Conservation (phyloP, 805 yeast genomes). For the Candida golubevii region DNA sequence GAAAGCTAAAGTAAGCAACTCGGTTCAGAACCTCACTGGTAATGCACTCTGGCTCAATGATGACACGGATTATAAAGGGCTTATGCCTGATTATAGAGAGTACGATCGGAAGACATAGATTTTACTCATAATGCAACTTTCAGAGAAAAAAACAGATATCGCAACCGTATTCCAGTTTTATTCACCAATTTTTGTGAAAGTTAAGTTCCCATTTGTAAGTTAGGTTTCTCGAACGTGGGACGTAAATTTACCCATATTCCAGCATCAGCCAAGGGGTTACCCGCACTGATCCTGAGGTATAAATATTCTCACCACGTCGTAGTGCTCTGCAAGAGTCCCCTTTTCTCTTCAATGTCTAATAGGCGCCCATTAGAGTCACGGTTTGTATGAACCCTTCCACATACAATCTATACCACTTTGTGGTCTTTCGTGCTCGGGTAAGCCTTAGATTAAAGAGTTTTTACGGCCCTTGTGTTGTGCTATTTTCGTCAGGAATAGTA, state of each 20-base stretch:
- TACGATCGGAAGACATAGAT: constrained; percentile 40
- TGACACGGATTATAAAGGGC: constrained; percentile 42
- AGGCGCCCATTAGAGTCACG: constrained; percentile 89
- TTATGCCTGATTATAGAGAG: constrained; percentile 58
- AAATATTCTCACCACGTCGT: too few species aligned
- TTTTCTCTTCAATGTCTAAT: constrained; percentile 38
- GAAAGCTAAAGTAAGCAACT: constrained; percentile 53
- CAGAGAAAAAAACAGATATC: too few species aligned
- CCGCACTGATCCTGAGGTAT: too few species aligned
- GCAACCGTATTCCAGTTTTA: too few species aligned
- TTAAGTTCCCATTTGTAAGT: too few species aligned
- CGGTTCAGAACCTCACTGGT: constrained; percentile 52
- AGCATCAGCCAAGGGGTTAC: too few species aligned
- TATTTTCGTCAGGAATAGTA: constrained; percentile 35
- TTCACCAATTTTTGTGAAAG: too few species aligned
- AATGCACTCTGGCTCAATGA: constrained; percentile 59
- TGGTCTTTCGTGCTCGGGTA: constrained; percentile 87
- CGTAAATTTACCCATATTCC: too few species aligned
- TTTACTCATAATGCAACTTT: too few species aligned
- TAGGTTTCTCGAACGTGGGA: too few species aligned
- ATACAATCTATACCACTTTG: constrained; percentile 43
- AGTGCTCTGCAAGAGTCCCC: not conserved
- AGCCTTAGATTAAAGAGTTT: constrained; percentile 70
- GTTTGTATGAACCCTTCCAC: constrained; percentile 47
- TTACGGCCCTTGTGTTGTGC: constrained; percentile 58